Percentiles rank a stretch among this genome's conserved stretches.
Evolutionary conservation across 1,284 basidiomycete species (phyloP).

Genomic region (Lentinus polychrous): DNA sequence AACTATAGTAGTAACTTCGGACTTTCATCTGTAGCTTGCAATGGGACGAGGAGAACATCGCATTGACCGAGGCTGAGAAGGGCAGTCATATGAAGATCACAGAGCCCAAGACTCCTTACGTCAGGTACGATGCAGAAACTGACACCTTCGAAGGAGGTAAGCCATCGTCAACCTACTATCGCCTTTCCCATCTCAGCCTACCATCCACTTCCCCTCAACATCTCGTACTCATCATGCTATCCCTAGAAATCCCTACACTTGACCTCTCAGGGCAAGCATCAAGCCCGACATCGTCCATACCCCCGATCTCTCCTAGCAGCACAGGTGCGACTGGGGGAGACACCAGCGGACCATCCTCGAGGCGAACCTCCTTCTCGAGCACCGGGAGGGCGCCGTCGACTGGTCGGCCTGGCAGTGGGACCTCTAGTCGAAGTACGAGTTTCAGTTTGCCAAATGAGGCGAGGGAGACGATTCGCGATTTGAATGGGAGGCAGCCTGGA

Average conservation of each 20-base stretch:
- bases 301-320: constrained; percentile 24
- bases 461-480: constrained; percentile 41
- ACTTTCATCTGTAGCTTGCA: constrained; percentile 47
- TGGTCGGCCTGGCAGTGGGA: constrained; percentile 49
- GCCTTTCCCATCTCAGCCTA: constrained; percentile 3
- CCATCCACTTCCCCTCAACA: too few species aligned
- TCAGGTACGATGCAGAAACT: constrained; percentile 82
- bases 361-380: constrained; percentile 75
- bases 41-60: constrained; percentile 92
- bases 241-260: constrained; percentile 61
- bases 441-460: constrained; percentile 73
- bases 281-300: constrained; percentile 21
- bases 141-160: constrained; percentile 75
- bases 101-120: constrained; percentile 94
- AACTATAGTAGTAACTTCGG: constrained; percentile 20
- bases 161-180: constrained; percentile 18
- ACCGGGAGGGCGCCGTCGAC: constrained; percentile 39
- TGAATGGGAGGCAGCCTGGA: constrained; percentile 32
- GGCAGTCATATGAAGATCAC: constrained; percentile 96
- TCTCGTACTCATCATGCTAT: constrained; percentile 4
- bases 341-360: constrained; percentile 64
- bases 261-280: constrained; percentile 35
- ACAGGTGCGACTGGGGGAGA: constrained; percentile 34
- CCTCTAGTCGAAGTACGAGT: constrained; percentile 76
- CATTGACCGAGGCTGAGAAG: constrained; percentile 85